Conservation (phyloP, 2,329 filamentous ascomycete genomes). For the Pseudogymnoascus sp. region DNA sequence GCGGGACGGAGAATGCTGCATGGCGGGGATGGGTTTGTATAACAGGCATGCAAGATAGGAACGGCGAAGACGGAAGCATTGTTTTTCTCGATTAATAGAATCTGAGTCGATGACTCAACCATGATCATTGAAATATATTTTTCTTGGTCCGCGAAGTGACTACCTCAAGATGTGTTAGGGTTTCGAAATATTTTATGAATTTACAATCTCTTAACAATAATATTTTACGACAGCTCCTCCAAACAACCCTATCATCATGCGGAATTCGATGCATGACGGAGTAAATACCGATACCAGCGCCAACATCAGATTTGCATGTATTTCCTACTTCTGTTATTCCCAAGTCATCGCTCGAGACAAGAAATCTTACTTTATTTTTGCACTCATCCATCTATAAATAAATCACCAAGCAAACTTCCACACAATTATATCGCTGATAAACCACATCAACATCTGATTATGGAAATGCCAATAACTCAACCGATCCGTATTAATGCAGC, state of each 20-base stretch:
- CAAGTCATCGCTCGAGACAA: too few relatives aligned
- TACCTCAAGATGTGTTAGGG: neutral
- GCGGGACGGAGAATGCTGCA: neutral
- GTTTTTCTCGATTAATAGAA: neutral
- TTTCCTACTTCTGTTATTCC: too few relatives aligned
- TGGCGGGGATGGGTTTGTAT: neutral
- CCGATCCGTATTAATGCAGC: neutral
- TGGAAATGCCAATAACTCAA: neutral
- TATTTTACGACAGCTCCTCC: neutral
- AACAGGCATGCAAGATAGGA: neutral
- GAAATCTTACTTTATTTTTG: neutral
- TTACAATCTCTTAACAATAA: neutral
- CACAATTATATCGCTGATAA: neutral
- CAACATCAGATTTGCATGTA: too few relatives aligned
- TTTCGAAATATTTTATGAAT: neutral
- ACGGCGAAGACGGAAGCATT: neutral
- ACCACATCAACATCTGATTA: neutral
- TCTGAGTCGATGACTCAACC: neutral
- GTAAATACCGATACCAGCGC: too few relatives aligned
- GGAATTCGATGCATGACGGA: too few relatives aligned
- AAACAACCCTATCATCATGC: neutral
- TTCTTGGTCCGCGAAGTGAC: neutral
- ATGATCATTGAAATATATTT: neutral
- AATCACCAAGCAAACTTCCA: neutral
- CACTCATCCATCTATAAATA: neutral